Percentiles rank a stretch among this genome's conserved stretches.
Evolutionary conservation across 345 rosid species (phyloP).

Genomic region (Anacardium occidentale): DNA sequence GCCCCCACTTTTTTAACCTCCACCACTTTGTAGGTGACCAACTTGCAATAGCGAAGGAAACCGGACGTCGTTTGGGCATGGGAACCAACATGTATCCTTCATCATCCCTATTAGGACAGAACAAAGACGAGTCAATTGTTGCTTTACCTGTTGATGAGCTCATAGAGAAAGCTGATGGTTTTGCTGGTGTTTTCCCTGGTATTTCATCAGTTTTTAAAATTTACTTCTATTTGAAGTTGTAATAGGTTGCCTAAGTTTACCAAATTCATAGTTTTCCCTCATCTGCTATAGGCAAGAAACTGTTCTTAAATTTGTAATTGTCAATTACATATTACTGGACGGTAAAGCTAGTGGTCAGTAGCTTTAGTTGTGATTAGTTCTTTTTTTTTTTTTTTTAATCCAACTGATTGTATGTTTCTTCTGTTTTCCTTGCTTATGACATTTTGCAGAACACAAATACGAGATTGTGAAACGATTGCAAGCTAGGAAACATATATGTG

Average conservation of each 20-base stretch:
- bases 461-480: constrained; percentile 72
- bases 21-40: constrained; percentile 45
- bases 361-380: neutral
- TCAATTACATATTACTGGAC: neutral
- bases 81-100: constrained; percentile 75
- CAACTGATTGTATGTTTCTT: neutral
- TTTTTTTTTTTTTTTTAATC: neutral
- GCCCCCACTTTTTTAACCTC: neutral
- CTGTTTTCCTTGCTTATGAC: neutral
- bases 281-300: neutral
- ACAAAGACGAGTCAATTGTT: constrained; percentile 56
- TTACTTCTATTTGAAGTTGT: neutral
- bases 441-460: constrained; percentile 56
- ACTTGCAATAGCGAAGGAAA: constrained; percentile 67
- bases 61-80: constrained; percentile 72
- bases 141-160: constrained; percentile 61
- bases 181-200: constrained; percentile 77
- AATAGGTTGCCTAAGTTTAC: neutral
- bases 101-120: constrained; percentile 59
- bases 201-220: constrained; percentile 9
- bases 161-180: constrained; percentile 63
- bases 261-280: neutral
- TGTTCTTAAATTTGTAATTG: neutral
- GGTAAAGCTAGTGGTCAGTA: neutral
- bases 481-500: constrained; percentile 64